phyloP scores from a whole-genome alignment of 805 yeast genomes.

The Millerozyma acaciae region DNA sequence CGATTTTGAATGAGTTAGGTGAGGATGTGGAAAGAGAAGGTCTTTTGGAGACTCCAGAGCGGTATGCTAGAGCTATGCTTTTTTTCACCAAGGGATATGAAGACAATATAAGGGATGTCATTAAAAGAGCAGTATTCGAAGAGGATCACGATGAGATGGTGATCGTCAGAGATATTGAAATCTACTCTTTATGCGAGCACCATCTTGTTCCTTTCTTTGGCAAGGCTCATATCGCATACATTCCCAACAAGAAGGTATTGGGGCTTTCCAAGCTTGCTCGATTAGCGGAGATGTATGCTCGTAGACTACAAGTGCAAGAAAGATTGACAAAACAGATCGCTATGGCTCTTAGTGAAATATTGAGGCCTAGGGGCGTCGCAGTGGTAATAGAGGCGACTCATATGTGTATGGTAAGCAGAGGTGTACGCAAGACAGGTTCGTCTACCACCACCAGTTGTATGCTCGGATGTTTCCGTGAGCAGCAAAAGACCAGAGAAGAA shows the following conservation, averaged over 20 bases:
- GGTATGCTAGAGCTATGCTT: constrained; percentile 96
- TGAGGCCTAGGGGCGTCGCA: constrained; percentile 95
- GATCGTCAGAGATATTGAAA: constrained; percentile 89
- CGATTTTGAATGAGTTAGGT: constrained; percentile 78
- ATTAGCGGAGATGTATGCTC: constrained; percentile 92
- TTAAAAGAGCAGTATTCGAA: constrained; percentile 93
- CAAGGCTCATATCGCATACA: constrained; percentile 96
- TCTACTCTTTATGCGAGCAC: constrained; percentile 92
- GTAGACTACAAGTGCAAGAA: constrained; percentile 97
- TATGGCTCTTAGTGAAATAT: constrained; percentile 85
- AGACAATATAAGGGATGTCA: constrained; percentile 86
- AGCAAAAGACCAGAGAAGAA: constrained; percentile 95
- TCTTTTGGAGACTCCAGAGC: constrained; percentile 85
- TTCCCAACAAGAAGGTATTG: constrained; percentile 88
- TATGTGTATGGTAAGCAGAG: constrained; percentile 99
- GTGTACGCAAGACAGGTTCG: constrained; percentile 93
- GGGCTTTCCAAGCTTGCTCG: constrained; percentile 93
- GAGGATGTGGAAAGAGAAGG: constrained; percentile 91
- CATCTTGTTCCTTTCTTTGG: constrained; percentile 97
- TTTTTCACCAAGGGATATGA: constrained; percentile 96
- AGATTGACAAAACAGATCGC: constrained; percentile 96
- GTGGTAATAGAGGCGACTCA: constrained; percentile 97
- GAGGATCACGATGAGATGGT: constrained; percentile 99
- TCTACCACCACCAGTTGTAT: constrained; percentile 93
- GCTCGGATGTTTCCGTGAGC: constrained; percentile 93